Evolutionary conservation across 2,329 filamentous ascomycete genomes (phyloP).

Genomic region (Furcasterigmium sp.): DNA sequence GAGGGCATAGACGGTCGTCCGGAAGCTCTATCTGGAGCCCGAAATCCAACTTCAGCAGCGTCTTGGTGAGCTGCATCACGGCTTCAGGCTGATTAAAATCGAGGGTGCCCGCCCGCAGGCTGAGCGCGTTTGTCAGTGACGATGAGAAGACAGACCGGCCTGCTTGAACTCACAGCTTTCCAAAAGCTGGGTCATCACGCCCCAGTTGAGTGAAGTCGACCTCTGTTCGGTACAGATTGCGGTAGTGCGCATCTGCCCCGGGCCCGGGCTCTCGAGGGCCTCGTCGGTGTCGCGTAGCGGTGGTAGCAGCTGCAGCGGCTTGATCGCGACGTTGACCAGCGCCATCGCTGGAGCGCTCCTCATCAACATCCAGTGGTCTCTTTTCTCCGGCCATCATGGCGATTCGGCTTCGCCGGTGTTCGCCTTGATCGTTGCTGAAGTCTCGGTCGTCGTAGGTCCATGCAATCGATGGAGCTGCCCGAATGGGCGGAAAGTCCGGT

Average conservation of each 20-base stretch:
- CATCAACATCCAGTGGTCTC: constrained; percentile 1
- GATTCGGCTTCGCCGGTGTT: too few species aligned
- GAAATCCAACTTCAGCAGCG: constrained; percentile 73
- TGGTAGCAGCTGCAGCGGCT: too few species aligned
- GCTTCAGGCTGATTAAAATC: constrained; percentile 77
- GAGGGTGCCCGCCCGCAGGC: constrained; percentile 46
- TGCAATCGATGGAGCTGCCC: not conserved
- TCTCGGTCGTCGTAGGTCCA: not conserved
- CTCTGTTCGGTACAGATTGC: constrained; percentile 31
- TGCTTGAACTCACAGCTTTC: constrained; percentile 7
- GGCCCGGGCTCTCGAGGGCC: constrained; percentile 4
- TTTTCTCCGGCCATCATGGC: constrained; percentile 3
- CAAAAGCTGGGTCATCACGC: constrained; percentile 34
- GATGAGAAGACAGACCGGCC: not conserved
- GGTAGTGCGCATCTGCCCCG: constrained; percentile 13
- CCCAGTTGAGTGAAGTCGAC: constrained; percentile 39
- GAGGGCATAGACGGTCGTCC: constrained; percentile 76
- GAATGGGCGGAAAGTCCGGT: not conserved
- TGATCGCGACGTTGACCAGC: too few species aligned
- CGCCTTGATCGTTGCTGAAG: not conserved
- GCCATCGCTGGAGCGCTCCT: constrained; percentile 5
- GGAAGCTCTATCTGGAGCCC: constrained; percentile 66
- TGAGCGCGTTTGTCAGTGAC: constrained; percentile 9
- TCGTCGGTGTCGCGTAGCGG: not conserved
- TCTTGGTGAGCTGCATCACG: constrained; percentile 76